Base-by-base conservation (phyloP, 352 stramenopile genomes). In the Paralagenidium karlingii region DNA sequence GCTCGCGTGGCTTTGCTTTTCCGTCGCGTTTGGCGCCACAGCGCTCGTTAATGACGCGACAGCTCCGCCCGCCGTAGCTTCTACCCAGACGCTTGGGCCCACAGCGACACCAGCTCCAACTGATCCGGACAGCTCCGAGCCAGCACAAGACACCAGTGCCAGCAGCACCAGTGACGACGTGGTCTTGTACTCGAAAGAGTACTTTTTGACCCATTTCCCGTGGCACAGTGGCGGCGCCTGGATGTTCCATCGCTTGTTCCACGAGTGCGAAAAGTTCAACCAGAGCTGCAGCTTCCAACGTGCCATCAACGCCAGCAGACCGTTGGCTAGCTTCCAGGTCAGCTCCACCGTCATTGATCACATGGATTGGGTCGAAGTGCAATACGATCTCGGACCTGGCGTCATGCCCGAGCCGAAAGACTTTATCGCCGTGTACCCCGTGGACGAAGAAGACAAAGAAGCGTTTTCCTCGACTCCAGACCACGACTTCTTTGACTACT, bases 371-470 rank as follows among this genome's bases (percentile, higher is more conserved):
- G 44, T 62, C 9, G 13, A 47, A 9, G 26, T 68, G 6, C 30
- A 38, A 24, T 63, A 50, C 24, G 30, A 56, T 15, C 15, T 59
- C 5, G 24, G 34, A 9, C 15, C 19, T 0, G 19, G 34, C 1
- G 5, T 33, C 8, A 38, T 47, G 10, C 30, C 40, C 5, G 24
- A n/a, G 3, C 37, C 43, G 5, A 41, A 41, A 22, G 55, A 69
- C 32, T 63, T 60, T 16, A 45, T 69, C 18, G 59, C 40, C 2
- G 55, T 66, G 18, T 69, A 66, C 49, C 66, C 55, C 21, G 49
- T 63, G 10, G 53, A 63, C 28, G 27, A 61, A 3, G 55, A 66
- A 13, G 20, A 12, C 18, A 31, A 16, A n/a, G 9, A 42, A 11
- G n/a, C n/a, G n/a, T 31, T 16, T 20, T 38, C 10, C 1, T 27